Base-by-base conservation (phyloP, 2,329 filamentous ascomycete species). In the Dactylellina leptospora region DNA sequence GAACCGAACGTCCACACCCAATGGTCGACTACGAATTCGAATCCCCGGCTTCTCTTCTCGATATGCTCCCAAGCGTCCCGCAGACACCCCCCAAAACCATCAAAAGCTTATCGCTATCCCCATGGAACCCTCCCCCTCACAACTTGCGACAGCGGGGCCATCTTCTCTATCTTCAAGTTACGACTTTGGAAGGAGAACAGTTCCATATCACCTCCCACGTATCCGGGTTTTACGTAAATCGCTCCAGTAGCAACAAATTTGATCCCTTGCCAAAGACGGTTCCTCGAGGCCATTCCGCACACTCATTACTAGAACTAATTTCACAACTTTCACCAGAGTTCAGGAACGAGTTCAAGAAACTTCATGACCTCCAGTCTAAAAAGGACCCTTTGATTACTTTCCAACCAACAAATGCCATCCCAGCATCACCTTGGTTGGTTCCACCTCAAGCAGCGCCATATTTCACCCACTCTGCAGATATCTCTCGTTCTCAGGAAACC, bases 141-240 rank as follows among this genome's bases (percentile, higher is more conserved):
- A 87, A 96, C 79, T 86, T 97, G 56, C 88, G 93, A 75, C 92
- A 96, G 78, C 92, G 90, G 78, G 95, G 95, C 20, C 95, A 99
- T 80, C 83, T 99, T 66, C 85, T 99, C 51, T 99, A 99, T 80
- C 85, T 99, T 18, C 85, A 92, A 74, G 85, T 95, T 44, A 93
- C 90, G 13, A 97, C 93, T 64, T 93, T 92, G 76, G 95, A 99
- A 81, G 93, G 93, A 74, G 95, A 99, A 82, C 92, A 96, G 80
- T 88, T 90, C 80, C 92, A 97, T 80, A 90, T 99, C 78, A 99
- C 96, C 8, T 87, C 91, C 11, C 92, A 97, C 77, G 90, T 96
- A 54, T 93, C 92, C 11, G 95, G 95, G 18, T 99, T 99, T 84
- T 99, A 89, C 80, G 90, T 97, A 78, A 99, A 96, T 85, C 96